phyloP scores from a whole-genome alignment of 2,329 filamentous ascomycete species.

The Botrytis deweyae region DNA sequence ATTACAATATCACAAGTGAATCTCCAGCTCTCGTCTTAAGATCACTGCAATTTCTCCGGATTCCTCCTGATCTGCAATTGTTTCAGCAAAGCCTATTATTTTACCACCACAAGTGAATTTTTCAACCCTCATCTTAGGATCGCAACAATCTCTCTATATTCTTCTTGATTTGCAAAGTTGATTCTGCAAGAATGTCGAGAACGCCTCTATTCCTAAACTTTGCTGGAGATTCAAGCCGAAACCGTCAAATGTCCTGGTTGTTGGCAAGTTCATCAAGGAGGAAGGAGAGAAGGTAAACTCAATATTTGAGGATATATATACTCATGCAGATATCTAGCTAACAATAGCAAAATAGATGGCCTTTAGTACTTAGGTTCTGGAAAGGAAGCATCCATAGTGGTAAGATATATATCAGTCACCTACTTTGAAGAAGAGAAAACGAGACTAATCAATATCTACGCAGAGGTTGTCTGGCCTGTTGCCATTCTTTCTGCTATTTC shows the following conservation, averaged over 20 bases:
- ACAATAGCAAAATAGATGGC: slow-evolving; percentile 49
- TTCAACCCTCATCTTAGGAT: neutral
- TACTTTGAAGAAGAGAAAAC: too few species aligned
- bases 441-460: slow-evolving; percentile 5
- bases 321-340: slow-evolving; percentile 6
- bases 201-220: slow-evolving; percentile 30
- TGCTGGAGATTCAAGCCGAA: slow-evolving; percentile 22
- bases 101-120: neutral
- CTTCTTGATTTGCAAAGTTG: neutral
- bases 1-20: neutral
- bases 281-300: slow-evolving; percentile 35
- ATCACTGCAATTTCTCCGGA: neutral
- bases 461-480: slow-evolving; percentile 56
- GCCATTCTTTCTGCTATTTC: slow-evolving; percentile 57
- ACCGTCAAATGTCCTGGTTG: slow-evolving; percentile 29
- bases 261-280: slow-evolving; percentile 36
- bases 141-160: neutral
- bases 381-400: slow-evolving; percentile 60
- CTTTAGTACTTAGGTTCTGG: slow-evolving; percentile 62
- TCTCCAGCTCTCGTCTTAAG: slow-evolving; percentile 1
- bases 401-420: slow-evolving; percentile 12
- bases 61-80: neutral
- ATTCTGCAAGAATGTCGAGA: slow-evolving; percentile 27
- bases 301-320: neutral
- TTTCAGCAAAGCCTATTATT: neutral